phyloP scores from a whole-genome alignment of 768 basidiomycete species.

The Auricularia sp. region DNA sequence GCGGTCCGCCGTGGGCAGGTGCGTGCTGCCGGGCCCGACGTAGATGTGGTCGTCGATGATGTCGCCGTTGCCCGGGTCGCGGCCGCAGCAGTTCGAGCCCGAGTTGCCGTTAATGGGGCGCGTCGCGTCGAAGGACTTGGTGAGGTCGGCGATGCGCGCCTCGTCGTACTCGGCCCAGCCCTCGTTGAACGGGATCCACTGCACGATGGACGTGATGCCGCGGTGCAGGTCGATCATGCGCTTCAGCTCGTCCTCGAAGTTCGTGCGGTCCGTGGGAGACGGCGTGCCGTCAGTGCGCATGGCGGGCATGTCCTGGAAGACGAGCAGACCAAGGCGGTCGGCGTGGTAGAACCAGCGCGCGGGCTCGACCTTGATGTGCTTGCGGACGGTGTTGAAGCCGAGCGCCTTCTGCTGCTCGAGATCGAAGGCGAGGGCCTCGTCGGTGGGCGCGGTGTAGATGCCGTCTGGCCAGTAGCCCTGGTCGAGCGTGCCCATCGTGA shows the following conservation, averaged over 20 bases:
- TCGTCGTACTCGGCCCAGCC: conserved; percentile 2
- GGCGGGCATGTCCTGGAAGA: conserved; percentile 1
- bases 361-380: conserved; percentile 4
- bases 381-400: conserved; percentile 1
- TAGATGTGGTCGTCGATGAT: conserved; percentile 3
- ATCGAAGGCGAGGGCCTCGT: neutral
- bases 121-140: conserved; percentile 1
- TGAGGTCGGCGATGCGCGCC: neutral
- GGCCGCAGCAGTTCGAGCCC: neutral
- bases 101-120: neutral
- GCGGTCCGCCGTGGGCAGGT: neutral
- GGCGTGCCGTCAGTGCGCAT: neutral
- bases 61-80: conserved; percentile 1
- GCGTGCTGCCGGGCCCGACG: neutral
- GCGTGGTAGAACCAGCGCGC: conserved; percentile 4
- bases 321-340: neutral
- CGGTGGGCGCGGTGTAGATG: conserved; percentile 1
- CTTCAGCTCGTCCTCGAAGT: neutral
- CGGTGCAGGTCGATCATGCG: neutral
- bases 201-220: conserved; percentile 1
- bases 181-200: conserved; percentile 2
- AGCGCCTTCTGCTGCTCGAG: neutral
- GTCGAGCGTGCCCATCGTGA: neutral
- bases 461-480: conserved; percentile 1
- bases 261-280: neutral